phyloP scores from a whole-genome alignment of 768 basidiomycete genomes.

The Tulasnella sp. region DNA sequence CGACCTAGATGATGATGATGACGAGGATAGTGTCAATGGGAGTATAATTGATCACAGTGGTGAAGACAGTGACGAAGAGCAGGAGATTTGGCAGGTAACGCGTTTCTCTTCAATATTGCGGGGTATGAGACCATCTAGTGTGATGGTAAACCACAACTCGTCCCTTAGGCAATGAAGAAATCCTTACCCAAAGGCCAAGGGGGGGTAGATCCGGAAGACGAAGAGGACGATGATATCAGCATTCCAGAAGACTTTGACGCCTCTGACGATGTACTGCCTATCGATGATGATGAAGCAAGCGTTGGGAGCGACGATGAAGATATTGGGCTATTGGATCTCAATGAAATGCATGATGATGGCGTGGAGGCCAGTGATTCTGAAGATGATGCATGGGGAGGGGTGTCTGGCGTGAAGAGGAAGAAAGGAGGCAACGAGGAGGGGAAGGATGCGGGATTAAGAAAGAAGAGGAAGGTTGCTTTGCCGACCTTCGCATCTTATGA shows the following conservation, averaged over 20 bases:
- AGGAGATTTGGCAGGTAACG: slow-evolving; percentile 80
- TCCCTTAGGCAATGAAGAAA: slow-evolving; percentile 90
- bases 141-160: too few relatives aligned
- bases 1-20: slow-evolving; percentile 22
- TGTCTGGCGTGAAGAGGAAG: slow-evolving; percentile 35
- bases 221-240: slow-evolving; percentile 22
- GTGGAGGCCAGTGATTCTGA: slow-evolving; percentile 40
- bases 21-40: slow-evolving; percentile 18
- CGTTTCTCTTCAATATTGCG: slow-evolving; percentile 1
- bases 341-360: slow-evolving; percentile 26
- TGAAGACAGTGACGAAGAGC: slow-evolving; percentile 43
- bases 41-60: slow-evolving; percentile 20
- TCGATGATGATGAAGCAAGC: slow-evolving; percentile 22
- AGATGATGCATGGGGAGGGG: slow-evolving; percentile 37
- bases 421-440: slow-evolving; percentile 24
- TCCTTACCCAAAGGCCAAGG: slow-evolving; percentile 43
- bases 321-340: slow-evolving; percentile 15
- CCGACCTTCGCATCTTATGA: slow-evolving; percentile 83
- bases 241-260: slow-evolving; percentile 8
- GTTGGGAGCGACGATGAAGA: slow-evolving; percentile 27
- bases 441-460: slow-evolving; percentile 26
- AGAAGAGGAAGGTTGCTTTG: slow-evolving; percentile 55
- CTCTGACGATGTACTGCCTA: background rate
- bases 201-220: slow-evolving; percentile 30
- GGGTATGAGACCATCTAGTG: background rate